Percentiles rank a stretch among this genome's conserved stretches.
phyloP scores from a whole-genome alignment of 164 flowering plant species.

The Magnolia changhungtana region DNA sequence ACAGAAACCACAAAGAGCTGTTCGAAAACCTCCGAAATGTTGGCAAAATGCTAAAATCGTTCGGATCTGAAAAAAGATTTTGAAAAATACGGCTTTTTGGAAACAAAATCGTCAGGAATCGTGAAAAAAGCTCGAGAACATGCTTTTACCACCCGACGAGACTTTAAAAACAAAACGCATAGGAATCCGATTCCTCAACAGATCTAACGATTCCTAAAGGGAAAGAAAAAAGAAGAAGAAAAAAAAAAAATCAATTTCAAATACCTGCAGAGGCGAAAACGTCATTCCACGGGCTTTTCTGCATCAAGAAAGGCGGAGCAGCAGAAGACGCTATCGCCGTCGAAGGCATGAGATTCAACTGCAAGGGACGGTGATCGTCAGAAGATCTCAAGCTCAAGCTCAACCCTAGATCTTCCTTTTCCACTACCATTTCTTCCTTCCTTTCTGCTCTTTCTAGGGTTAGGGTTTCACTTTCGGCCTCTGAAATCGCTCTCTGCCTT shows the following conservation, averaged over 20 bases:
- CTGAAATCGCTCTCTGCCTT: neutral
- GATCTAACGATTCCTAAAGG: neutral
- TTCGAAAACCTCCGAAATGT: neutral
- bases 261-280: slow-evolving; percentile 4
- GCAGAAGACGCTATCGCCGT: neutral
- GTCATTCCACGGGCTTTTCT: slow-evolving; percentile 1
- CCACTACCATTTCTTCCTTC: slow-evolving; percentile 35
- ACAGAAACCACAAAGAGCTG: neutral
- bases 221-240: neutral
- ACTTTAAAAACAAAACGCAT: neutral
- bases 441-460: neutral
- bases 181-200: neutral
- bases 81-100: neutral
- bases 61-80: neutral
- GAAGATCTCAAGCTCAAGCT: slow-evolving; percentile 26
- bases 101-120: neutral
- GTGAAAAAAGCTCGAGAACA: neutral
- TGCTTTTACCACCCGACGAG: neutral
- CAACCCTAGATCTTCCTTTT: slow-evolving; percentile 69
- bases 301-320: neutral
- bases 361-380: slow-evolving; percentile 5
- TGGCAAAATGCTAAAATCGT: neutral
- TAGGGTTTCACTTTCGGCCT: neutral
- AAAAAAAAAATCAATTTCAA: neutral
- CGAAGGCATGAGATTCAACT: slow-evolving; percentile 11